These are phyloP conservation scores for Nematocida ausubeli DNA, from an alignment of 371 early-diverging fungal species.

Conservation along the genomic window DNA sequence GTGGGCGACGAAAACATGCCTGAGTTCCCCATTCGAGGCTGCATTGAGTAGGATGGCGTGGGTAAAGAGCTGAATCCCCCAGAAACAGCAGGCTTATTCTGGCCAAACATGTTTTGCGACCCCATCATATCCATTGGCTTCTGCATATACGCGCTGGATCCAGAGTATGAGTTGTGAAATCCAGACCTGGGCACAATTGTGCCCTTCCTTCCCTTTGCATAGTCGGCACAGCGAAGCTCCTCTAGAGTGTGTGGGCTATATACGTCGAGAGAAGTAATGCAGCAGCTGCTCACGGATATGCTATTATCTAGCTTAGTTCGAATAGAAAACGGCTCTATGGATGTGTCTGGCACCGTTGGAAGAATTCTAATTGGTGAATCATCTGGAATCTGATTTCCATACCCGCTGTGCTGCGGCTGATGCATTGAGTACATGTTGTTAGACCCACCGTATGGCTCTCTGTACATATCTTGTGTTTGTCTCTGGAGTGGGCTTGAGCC, in stretches of 20 bases:
- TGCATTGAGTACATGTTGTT: neutral
- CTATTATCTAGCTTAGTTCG: slow-evolving; percentile 9
- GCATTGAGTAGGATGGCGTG: neutral
- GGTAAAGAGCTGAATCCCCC: neutral
- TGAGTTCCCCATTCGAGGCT: neutral
- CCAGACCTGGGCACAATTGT: neutral
- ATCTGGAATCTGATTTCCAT: neutral
- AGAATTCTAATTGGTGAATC: slow-evolving; percentile 27
- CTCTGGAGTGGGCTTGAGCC: slow-evolving; percentile 14
- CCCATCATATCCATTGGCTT: slow-evolving; percentile 20
- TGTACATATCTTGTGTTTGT: slow-evolving; percentile 30
- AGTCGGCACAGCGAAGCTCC: slow-evolving; percentile 52
- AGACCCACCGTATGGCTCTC: neutral
- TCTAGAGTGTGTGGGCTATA: slow-evolving; percentile 34
- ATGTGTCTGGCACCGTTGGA: slow-evolving; percentile 10
- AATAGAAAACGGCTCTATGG: slow-evolving; percentile 23
- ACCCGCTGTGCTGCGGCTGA: slow-evolving; percentile 3
- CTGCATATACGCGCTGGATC: neutral
- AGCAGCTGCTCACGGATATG: neutral
- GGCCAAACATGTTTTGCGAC: neutral
- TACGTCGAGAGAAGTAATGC: slow-evolving; percentile 30
- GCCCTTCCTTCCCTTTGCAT: slow-evolving; percentile 21
- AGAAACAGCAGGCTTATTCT: neutral
- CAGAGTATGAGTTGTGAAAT: slow-evolving; percentile 3
- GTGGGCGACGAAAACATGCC: slow-evolving; percentile 3